Base-by-base conservation (phyloP, 352 stramenopile species). In the Pseudoperonospora humuli region DNA sequence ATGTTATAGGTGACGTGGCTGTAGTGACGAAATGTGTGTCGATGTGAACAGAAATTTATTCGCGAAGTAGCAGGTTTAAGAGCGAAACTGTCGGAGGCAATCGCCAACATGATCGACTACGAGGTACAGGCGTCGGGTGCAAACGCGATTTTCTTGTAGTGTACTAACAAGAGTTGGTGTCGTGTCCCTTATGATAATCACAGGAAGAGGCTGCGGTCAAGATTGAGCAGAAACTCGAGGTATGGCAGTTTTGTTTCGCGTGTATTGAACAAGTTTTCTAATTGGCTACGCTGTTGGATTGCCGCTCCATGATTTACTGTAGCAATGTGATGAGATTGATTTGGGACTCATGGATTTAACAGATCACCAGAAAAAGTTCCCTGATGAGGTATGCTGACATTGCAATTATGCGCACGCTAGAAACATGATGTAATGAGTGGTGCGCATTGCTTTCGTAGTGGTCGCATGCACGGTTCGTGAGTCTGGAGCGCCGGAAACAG, bases 301-400 rank as follows among this genome's bases (percentile, higher is more conserved):
- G n/a, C 17, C 14, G 11, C n/a, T 10, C 33, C 20, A 3, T 4
- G 23, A 23, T 7, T n/a, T 10, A 28, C 18, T 43, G 3, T 46
- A 88, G 72, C 75, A 88, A 85, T 90, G 78, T 47, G 78, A 90
- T 43, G 59, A 80, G 15, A 88, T 90, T 39, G 78, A 90, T 42
- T 77, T 90, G 25, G 78, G 75, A 1, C 59, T 90, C 5, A 74
- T 78, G 11, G 78, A 90, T 52, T 39, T 90, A 39, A 44, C 62
- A 5, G 75, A 88, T 55, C 78, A 88, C 39, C 73, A 70, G 10
- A 64, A 71, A 5, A 64, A 71, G 14, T 88, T 84, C 26, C 53
- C 75, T 1, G 67, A 88, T 37, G 75, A 90, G 69, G 78, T 90
- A 33, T 17, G 57, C 41, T 20, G 21, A 17, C 37, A 5, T 34